A percentile compares a stretch with the other conserved stretches of the same genome.
phyloP scores from a whole-genome alignment of 208 protist genomes.

The Leishmania braziliensis region DNA sequence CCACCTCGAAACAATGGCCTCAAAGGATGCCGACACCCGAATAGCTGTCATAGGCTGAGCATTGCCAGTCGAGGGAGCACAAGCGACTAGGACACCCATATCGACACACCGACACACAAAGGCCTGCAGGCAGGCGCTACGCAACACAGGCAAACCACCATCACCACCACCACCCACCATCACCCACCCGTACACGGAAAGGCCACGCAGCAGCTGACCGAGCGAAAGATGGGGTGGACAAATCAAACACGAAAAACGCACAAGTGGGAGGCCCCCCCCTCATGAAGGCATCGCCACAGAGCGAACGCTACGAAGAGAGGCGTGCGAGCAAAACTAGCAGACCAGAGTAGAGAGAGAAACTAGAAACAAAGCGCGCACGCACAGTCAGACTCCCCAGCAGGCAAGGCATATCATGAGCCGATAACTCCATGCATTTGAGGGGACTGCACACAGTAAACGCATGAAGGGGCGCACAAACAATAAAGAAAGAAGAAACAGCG shows the following conservation, averaged over 20 bases:
- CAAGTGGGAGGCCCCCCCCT: background rate
- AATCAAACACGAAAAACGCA: background rate
- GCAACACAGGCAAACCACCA: background rate
- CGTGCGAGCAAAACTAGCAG: background rate
- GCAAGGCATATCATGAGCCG: background rate
- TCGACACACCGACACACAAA: background rate
- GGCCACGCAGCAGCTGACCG: background rate
- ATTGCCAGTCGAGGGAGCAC: background rate
- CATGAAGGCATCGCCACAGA: background rate
- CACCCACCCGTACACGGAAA: background rate
- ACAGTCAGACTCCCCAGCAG: background rate
- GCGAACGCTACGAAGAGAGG: background rate
- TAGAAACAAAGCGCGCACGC: background rate
- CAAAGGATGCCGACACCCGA: background rate
- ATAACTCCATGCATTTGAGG: background rate
- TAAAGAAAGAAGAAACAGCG: background rate
- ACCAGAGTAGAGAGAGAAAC: background rate
- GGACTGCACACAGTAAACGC: too few species aligned
- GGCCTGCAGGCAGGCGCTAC: background rate
- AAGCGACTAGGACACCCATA: background rate
- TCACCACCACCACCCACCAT: background rate
- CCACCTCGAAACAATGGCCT: background rate
- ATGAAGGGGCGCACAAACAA: background rate
- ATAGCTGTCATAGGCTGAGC: background rate
- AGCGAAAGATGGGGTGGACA: background rate